These are phyloP conservation scores for Ambispora gerdemannii DNA, from an alignment of 192 early-diverging fungal species.

Conservation along the genomic window DNA sequence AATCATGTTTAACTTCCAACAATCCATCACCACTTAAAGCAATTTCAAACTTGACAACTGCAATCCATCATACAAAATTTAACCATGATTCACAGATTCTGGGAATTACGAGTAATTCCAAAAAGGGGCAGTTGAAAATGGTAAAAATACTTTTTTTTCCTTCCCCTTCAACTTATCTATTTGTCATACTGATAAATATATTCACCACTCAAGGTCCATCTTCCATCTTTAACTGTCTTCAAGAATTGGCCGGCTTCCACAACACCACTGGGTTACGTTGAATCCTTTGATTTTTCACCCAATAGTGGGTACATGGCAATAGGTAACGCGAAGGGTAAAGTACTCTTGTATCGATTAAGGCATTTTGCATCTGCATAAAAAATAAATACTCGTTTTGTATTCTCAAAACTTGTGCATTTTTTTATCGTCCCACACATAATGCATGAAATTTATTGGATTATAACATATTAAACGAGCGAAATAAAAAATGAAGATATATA, in stretches of 20 bases:
- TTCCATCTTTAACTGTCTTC: constrained; percentile 78
- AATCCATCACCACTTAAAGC: constrained; percentile 69
- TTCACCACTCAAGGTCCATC: constrained; percentile 52
- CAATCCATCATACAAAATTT: constrained; percentile 70
- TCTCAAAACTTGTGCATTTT: too few species aligned
- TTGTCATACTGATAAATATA: not conserved
- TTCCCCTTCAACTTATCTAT: not conserved
- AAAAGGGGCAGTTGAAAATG: constrained; percentile 77
- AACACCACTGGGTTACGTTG: constrained; percentile 82
- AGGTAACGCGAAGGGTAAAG: constrained; percentile 89
- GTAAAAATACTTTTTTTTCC: constrained; percentile 3
- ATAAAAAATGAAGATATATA: too few species aligned
- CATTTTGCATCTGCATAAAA: constrained; percentile 57
- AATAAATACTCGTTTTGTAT: too few species aligned
- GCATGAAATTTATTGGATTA: too few species aligned
- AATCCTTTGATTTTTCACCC: constrained; percentile 83
- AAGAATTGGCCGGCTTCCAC: constrained; percentile 89
- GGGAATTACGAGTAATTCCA: constrained; percentile 66
- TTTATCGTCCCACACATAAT: too few species aligned
- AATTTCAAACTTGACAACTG: constrained; percentile 83
- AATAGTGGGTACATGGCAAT: constrained; percentile 84
- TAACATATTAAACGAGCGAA: too few species aligned
- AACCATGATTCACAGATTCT: constrained; percentile 85
- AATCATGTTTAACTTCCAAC: constrained; percentile 45
- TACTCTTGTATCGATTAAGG: constrained; percentile 76